These are phyloP conservation scores for Pestalotiopsis sp. DNA, from an alignment of 2,329 filamentous ascomycete genomes.

Conservation along the genomic window DNA sequence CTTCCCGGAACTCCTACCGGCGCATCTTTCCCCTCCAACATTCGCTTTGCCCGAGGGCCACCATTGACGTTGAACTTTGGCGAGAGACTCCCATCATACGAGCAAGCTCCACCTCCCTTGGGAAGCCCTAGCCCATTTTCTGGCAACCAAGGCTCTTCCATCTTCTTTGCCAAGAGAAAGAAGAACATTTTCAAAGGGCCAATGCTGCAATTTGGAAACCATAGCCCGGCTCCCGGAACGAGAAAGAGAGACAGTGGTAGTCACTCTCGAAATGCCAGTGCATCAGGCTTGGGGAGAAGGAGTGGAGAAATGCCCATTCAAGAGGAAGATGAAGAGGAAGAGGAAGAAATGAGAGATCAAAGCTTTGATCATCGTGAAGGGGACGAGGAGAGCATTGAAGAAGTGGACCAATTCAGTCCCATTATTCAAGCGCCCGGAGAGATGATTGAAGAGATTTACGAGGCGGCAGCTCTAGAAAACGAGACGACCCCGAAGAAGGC, in stretches of 20 bases:
- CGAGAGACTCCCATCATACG: conserved; percentile 54
- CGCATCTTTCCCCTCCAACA: conserved; percentile 78
- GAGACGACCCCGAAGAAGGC: not conserved
- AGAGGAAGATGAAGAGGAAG: conserved; percentile 62
- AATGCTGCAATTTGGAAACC: conserved; percentile 57
- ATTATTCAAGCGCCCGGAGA: conserved; percentile 31
- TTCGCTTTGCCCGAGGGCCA: conserved; percentile 74
- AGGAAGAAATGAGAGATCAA: conserved; percentile 15
- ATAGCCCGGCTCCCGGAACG: conserved; percentile 33
- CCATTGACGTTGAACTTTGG: conserved; percentile 59
- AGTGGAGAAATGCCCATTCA: conserved; percentile 78
- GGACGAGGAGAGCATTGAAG: conserved; percentile 32
- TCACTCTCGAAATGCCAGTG: conserved; percentile 62
- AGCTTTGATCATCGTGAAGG: not conserved
- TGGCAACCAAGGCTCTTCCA: conserved; percentile 43
- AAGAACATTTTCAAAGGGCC: conserved; percentile 83
- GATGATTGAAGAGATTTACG: conserved; percentile 36
- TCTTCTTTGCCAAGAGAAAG: conserved; percentile 82
- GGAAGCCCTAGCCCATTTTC: conserved; percentile 60
- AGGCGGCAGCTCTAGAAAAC: conserved; percentile 22
- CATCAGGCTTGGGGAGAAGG: conserved; percentile 63
- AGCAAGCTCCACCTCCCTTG: conserved; percentile 33
- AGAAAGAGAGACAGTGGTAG: conserved; percentile 32
- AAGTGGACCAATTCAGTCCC: conserved; percentile 38
- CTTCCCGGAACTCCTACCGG: conserved; percentile 84